Percentiles rank a stretch among this genome's conserved stretches.
Evolutionary conservation across 495 filamentous ascomycete species (phyloP).

Genomic region (Sabuloglossum arenarium): DNA sequence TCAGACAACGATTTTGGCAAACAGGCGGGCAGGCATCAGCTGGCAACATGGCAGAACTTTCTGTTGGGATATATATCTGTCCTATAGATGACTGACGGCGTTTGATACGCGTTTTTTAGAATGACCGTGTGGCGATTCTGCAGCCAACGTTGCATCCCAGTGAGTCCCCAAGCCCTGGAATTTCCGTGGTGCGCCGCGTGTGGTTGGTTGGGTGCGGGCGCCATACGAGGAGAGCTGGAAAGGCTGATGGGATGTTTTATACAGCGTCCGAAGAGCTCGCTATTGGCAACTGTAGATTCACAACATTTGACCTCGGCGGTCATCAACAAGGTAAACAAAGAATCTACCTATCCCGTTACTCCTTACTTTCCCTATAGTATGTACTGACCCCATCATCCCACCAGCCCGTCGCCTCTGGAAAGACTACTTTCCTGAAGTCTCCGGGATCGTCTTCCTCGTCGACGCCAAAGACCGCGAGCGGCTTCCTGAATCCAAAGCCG

Average conservation of each 20-base stretch:
- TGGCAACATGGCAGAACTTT: not conserved
- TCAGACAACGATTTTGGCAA: too few relatives aligned
- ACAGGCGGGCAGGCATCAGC: too few relatives aligned
- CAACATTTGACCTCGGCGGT: constrained; percentile 91
- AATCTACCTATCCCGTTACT: not conserved
- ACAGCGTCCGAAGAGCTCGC: constrained; percentile 85
- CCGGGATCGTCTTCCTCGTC: constrained; percentile 92
- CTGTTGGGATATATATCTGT: not conserved
- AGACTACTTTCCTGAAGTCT: constrained; percentile 97
- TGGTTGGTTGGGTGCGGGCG: not conserved
- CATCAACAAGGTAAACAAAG: constrained; percentile 93
- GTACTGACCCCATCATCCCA: constrained; percentile 2
- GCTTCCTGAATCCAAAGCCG: constrained; percentile 81
- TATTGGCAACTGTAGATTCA: constrained; percentile 92
- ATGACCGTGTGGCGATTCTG: constrained; percentile 84
- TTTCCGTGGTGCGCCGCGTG: not conserved
- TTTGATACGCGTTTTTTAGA: constrained; percentile 25
- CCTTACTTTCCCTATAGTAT: not conserved
- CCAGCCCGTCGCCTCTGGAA: constrained; percentile 90
- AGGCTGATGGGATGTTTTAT: constrained; percentile 1
- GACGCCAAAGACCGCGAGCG: constrained; percentile 94
- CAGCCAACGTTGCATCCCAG: constrained; percentile 80
- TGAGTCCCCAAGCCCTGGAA: constrained; percentile 22
- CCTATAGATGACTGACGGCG: not conserved
- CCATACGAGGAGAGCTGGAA: not conserved